Conservation (phyloP, 768 basidiomycete species). For the Astraeus odoratus region DNA sequence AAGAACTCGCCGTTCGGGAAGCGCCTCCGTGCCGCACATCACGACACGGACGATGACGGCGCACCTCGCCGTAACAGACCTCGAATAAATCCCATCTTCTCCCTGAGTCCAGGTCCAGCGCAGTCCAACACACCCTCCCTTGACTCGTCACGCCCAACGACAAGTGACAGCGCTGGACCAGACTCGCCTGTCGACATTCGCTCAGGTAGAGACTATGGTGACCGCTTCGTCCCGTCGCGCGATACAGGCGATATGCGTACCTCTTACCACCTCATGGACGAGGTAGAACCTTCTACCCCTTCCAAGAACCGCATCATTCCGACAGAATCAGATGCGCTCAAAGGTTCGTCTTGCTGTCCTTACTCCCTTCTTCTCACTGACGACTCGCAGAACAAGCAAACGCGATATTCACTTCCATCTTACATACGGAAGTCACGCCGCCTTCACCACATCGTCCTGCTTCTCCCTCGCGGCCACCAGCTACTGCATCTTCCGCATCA, state of each 20-base stretch:
- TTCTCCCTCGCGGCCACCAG: constrained; percentile 49
- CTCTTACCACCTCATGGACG: constrained; percentile 53
- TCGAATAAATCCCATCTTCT: constrained; percentile 48
- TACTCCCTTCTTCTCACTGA: constrained; percentile 10
- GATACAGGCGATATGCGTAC: constrained; percentile 56
- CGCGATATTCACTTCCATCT: constrained; percentile 67
- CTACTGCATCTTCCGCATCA: constrained; percentile 33
- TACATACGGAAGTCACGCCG: constrained; percentile 74
- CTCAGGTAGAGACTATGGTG: constrained; percentile 37
- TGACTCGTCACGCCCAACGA: constrained; percentile 43
- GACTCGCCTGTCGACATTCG: constrained; percentile 33
- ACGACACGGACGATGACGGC: constrained; percentile 49
- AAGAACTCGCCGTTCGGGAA: constrained; percentile 85
- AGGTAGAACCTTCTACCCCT: constrained; percentile 48
- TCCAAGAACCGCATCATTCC: constrained; percentile 59
- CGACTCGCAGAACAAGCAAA: constrained; percentile 71
- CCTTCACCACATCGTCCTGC: constrained; percentile 54
- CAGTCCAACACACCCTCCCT: constrained; percentile 48
- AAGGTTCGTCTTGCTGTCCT: constrained; percentile 36
- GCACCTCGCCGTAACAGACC: constrained; percentile 45
- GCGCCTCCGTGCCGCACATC: constrained; percentile 66
- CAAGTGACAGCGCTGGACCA: constrained; percentile 48
- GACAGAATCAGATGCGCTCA: constrained; percentile 68
- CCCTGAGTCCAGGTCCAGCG: constrained; percentile 23
- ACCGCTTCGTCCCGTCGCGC: constrained; percentile 60